Percentiles rank a stretch among this genome's conserved stretches.
Conservation (phyloP, 805 yeast species). For the Scheffersomyces amazonensis region DNA sequence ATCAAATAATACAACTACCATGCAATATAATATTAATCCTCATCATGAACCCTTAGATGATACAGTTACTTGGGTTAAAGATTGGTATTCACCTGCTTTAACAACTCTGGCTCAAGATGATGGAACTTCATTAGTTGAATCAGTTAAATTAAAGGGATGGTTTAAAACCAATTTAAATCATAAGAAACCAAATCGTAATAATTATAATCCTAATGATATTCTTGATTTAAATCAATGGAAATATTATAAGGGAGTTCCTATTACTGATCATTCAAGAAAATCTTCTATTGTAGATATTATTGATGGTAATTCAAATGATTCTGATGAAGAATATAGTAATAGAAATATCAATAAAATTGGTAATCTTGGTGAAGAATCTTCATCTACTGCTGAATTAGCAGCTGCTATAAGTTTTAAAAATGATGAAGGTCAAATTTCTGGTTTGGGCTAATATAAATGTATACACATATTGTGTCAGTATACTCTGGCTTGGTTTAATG, state of each 20-base stretch:
- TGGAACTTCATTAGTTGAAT: conserved; percentile 6
- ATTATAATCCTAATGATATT: conserved; percentile 29
- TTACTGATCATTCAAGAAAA: conserved; percentile 33
- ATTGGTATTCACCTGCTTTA: conserved; percentile 32
- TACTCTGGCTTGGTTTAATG: too few relatives aligned
- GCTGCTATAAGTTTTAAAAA: conserved; percentile 20
- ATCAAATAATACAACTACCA: neutral
- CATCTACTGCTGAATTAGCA: conserved; percentile 12
- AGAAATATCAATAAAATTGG: neutral
- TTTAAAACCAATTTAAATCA: conserved; percentile 22
- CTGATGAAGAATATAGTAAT: conserved; percentile 7
- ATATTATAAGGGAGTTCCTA: conserved; percentile 44
- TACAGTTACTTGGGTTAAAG: conserved; percentile 36
- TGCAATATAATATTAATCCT: neutral
- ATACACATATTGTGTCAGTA: too few relatives aligned
- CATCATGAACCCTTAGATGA: conserved; percentile 19
- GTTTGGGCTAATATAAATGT: conserved; percentile 4
- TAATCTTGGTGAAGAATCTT: neutral
- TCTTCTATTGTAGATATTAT: conserved; percentile 14
- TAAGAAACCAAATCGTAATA: conserved; percentile 6
- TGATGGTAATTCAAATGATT: conserved; percentile 20
- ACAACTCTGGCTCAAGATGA: neutral
- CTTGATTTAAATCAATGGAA: conserved; percentile 40
- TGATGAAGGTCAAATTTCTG: conserved; percentile 22
- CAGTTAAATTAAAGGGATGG: conserved; percentile 36